Percentiles rank a stretch among this genome's conserved stretches.
phyloP scores from a whole-genome alignment of 306 rosid species.

The Aeschynomene evenia region DNA sequence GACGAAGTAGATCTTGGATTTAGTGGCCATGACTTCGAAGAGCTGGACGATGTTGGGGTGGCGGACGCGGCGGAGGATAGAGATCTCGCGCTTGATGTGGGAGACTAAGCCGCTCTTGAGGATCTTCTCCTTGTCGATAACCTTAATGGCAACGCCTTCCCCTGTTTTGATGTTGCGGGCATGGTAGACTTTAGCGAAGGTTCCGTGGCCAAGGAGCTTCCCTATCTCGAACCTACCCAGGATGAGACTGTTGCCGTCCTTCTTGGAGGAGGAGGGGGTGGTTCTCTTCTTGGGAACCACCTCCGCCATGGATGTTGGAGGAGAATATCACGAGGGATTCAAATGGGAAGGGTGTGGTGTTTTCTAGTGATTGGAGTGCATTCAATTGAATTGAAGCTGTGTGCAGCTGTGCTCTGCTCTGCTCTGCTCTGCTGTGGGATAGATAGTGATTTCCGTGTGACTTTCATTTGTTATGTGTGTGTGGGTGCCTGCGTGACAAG shows the following conservation, averaged over 20 bases:
- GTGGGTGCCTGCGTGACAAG: too few species aligned
- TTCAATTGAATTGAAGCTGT: background rate
- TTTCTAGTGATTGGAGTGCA: constrained; percentile 23
- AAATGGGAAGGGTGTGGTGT: background rate
- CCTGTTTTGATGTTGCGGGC: constrained; percentile 49
- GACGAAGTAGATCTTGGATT: constrained; percentile 57
- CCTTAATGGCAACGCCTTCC: constrained; percentile 55
- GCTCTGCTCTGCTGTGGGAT: too few species aligned
- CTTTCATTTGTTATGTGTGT: too few species aligned
- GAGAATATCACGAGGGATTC: too few species aligned
- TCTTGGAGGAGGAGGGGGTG: background rate
- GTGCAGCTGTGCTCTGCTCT: background rate
- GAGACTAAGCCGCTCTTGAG: constrained; percentile 41
- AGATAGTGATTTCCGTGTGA: too few species aligned
- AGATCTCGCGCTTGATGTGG: constrained; percentile 64
- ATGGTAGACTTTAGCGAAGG: constrained; percentile 58
- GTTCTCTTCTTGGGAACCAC: background rate
- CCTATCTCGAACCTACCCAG: constrained; percentile 50
- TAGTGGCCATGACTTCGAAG: constrained; percentile 68
- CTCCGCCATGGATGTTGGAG: constrained; percentile 42
- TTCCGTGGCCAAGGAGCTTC: constrained; percentile 59
- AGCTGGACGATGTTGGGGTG: constrained; percentile 64
- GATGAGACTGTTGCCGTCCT: constrained; percentile 13
- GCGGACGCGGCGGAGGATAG: constrained; percentile 61
- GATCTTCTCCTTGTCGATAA: constrained; percentile 54